Base-by-base conservation (phyloP, 371 early-diverging fungal species). In the Batkoa obscura region DNA sequence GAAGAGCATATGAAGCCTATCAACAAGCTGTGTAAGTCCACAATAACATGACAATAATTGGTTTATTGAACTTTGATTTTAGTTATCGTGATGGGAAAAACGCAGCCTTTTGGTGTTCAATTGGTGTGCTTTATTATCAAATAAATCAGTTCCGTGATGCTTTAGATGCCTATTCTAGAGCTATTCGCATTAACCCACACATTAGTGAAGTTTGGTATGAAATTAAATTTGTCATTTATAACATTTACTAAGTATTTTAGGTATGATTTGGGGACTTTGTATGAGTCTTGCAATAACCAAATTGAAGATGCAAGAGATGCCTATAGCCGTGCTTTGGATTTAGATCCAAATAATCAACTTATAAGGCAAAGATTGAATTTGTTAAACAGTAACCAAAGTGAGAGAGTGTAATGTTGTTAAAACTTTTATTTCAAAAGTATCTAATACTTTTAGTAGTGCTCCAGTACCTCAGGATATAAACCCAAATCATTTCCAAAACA, bases 81-180 rank as follows among this genome's bases (percentile, higher is more conserved):
- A 71, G 69, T 4, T 78, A 90, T 63, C 84, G 90, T 32, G 96
- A 98, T 63, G 83, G 84, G 6, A 79, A 83, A 45, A 95, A 98
- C 59, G 93, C 98, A 0, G 86, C 85, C 1, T 94, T 93, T 64
- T 98, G 98, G 98, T 95, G 96, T 67, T 92, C 94, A 8, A 98
- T 98, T 62, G 98, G 98, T 58, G 91, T 96, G 0, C 72, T 98
- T 0, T 98, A 98, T 62, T 96, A 83, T 72, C 90, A 94, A 64
- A 94, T 94, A 63, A 88, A 85, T 59, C 98, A 75, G 70, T 91
- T 85, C 65, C 73, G 90, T 3, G 97, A 98, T 65, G 95, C 98
- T 0, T 69, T 98, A 61, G 97, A 98, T 69, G 96, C 97, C 4
- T 98, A 94, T 62, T 88, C 84, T 61, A 78, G 94, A 42, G 96